phyloP scores from a whole-genome alignment of 202 grass and related monocot species.

The Hordeum pubiflorum region DNA sequence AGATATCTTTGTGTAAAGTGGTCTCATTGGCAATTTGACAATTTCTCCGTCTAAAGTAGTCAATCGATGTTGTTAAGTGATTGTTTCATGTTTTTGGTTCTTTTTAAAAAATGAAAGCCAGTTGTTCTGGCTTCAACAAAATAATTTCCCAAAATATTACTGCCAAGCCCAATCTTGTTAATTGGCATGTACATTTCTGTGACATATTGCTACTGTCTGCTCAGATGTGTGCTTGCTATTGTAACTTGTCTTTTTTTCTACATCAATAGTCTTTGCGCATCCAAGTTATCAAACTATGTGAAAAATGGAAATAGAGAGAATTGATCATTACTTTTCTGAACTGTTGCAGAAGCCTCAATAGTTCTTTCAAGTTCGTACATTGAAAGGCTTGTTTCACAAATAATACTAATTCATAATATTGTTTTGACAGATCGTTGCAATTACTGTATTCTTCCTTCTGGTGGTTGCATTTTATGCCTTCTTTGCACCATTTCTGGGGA shows the following conservation, averaged over 20 bases:
- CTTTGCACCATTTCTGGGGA: slow-evolving; percentile 88
- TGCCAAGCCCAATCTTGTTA: not conserved
- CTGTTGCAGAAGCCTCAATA: not conserved
- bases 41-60: not conserved
- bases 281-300: not conserved
- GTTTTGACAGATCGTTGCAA: slow-evolving; percentile 75
- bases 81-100: slow-evolving; percentile 2
- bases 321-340: not conserved
- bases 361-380: not conserved
- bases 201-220: not conserved
- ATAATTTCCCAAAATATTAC: not conserved
- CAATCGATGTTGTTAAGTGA: not conserved
- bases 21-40: not conserved
- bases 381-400: not conserved
- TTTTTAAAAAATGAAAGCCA: not conserved
- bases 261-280: not conserved
- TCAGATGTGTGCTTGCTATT: not conserved
- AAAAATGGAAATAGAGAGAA: not conserved
- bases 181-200: not conserved
- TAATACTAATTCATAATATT: not conserved
- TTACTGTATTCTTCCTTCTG: slow-evolving; percentile 89
- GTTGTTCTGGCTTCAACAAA: not conserved
- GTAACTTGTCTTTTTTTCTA: not conserved
- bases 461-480: slow-evolving; percentile 96
- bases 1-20: not conserved